Base-by-base conservation (phyloP, 495 filamentous ascomycete species). In the Eremomyces bilateralis region DNA sequence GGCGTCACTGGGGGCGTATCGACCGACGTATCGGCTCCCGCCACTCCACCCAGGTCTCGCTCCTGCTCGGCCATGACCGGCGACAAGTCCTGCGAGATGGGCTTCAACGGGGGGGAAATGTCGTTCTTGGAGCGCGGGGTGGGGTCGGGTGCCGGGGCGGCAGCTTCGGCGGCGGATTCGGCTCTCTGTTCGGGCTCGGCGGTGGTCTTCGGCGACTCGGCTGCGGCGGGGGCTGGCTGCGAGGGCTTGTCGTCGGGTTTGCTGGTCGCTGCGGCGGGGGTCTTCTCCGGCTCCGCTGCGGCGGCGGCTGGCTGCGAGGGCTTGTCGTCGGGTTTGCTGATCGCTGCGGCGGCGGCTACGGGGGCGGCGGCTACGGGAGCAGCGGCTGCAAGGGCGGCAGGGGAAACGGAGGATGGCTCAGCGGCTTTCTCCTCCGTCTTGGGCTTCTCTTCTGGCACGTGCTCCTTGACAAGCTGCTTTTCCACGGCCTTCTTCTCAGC, bases 401-500 rank as follows among this genome's bases (percentile, higher is more conserved):
- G 39, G 2, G 33, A 25, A 6, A 42, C 42, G 5, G 52, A 50
- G 6, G 53, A 52, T 3, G 52, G 48, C 36, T 52, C 53, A 13
- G 51, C 45, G 22, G 43, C 32, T 16, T 46, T 47, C 13, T 44
- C 16, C 3, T 43, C 29, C 12, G 36, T 15, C 21, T 37, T 38
- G 15, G 49, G 37, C 24, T 47, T 37, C 12, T 22, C 36, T 15
- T 42, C 25, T 13, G 53, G 40, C 35, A 50, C 47, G 15, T n/a
- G 32, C 18, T 31, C 19, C 21, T 46, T 42, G 3, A 46, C 25
- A 3, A 16, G 34, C 24, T 20, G 18, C 34, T 46, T 44, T 32
- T 44, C 42, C 8, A 3, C 21, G 6, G 38, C 42, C 13, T 8
- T 6, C 25, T 34, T 34, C 4, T 34, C 35, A 34, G 35, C 6